These are phyloP conservation scores for Pseudopyrenochaeta lycopersici DNA, from an alignment of 2,329 filamentous ascomycete species.

Conservation along the genomic window DNA sequence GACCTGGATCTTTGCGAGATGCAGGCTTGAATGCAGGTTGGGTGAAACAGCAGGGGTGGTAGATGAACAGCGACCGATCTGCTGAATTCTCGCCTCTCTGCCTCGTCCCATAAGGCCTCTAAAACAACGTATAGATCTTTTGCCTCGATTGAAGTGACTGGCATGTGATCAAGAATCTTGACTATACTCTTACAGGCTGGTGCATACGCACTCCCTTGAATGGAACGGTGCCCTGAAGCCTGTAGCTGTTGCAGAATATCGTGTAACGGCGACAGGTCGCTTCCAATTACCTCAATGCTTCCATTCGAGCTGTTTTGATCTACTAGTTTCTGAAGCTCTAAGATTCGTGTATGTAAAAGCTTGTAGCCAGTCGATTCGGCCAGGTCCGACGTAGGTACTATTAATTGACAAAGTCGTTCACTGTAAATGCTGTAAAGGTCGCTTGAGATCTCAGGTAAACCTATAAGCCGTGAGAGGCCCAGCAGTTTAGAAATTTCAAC, in stretches of 20 bases:
- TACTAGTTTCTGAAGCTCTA: slow-evolving; percentile 9
- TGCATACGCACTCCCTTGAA: slow-evolving; percentile 41
- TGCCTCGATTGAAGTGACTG: slow-evolving; percentile 6
- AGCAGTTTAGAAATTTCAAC: slow-evolving; percentile 45
- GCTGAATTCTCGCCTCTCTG: slow-evolving; percentile 58
- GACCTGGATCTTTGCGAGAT: slow-evolving; percentile 5
- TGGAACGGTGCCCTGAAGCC: slow-evolving; percentile 35
- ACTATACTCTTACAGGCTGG: slow-evolving; percentile 36
- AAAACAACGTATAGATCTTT: slow-evolving; percentile 32
- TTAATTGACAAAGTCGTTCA: slow-evolving; percentile 31
- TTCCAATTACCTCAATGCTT: background rate
- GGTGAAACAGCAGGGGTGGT: slow-evolving; percentile 50
- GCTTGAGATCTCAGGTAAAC: slow-evolving; percentile 54
- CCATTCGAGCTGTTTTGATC: background rate
- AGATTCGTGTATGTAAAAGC: slow-evolving; percentile 17
- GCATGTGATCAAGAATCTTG: slow-evolving; percentile 25
- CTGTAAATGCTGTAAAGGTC: slow-evolving; percentile 49
- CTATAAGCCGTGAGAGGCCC: slow-evolving; percentile 47
- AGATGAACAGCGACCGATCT: slow-evolving; percentile 50
- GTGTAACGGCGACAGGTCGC: slow-evolving; percentile 18
- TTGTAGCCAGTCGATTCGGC: slow-evolving; percentile 28
- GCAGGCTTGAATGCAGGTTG: slow-evolving; percentile 32
- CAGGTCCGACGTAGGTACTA: slow-evolving; percentile 2
- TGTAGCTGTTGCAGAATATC: slow-evolving; percentile 34
- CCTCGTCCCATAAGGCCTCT: slow-evolving; percentile 56